Percentiles rank a stretch among this genome's conserved stretches.
These are phyloP conservation scores for Ophiostoma tasmaniense DNA, from an alignment of 2,329 filamentous ascomycete genomes.

Conservation along the genomic window DNA sequence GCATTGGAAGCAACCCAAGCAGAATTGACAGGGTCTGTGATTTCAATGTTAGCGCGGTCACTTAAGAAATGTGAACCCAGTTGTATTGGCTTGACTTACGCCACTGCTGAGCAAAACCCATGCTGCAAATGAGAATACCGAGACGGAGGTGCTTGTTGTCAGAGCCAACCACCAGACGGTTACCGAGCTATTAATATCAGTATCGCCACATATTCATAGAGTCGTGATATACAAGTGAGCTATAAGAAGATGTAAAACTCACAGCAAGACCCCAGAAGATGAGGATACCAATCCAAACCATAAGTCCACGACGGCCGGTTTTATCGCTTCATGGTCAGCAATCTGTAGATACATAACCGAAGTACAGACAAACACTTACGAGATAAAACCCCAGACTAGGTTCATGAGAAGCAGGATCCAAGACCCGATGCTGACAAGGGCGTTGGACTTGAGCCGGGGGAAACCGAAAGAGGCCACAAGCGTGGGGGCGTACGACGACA, in stretches of 20 bases:
- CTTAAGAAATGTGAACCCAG: background rate
- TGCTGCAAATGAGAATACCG: background rate
- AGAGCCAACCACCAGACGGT: background rate
- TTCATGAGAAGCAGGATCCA: slow-evolving; percentile 30
- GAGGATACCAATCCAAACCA: background rate
- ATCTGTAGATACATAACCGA: background rate
- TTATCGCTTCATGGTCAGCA: background rate
- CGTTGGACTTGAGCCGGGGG: slow-evolving; percentile 28
- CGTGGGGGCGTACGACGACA: slow-evolving; percentile 27
- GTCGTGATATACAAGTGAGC: too few species aligned
- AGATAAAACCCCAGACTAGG: slow-evolving; percentile 25
- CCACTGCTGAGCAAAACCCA: background rate
- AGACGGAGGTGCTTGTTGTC: background rate
- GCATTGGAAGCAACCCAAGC: slow-evolving; percentile 15
- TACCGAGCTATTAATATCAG: background rate
- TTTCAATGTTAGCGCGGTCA: background rate
- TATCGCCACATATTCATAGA: background rate
- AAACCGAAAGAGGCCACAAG: slow-evolving; percentile 31
- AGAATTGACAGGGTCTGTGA: slow-evolving; percentile 20
- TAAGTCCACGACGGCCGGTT: background rate
- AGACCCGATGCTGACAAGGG: slow-evolving; percentile 30
- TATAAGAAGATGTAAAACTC: background rate
- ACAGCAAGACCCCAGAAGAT: background rate
- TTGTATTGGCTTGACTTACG: background rate
- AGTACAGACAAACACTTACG: background rate